Evolutionary conservation across 2,329 filamentous ascomycete species (phyloP).

Genomic region (Talaromyces albobiverticillius): DNA sequence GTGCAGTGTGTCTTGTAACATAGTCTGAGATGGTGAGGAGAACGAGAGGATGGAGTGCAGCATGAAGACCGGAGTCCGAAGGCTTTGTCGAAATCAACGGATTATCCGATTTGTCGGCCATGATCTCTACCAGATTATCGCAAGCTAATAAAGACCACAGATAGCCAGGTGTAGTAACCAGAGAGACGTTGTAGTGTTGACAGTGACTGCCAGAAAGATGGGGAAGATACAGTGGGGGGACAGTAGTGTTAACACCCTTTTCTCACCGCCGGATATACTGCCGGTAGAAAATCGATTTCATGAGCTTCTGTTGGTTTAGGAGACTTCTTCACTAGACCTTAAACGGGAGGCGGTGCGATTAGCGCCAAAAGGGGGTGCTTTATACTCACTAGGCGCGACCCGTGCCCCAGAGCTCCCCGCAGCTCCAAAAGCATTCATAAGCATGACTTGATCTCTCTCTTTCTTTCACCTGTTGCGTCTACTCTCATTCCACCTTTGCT

Average conservation of each 20-base stretch:
- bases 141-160: not conserved
- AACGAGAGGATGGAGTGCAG: constrained; percentile 87
- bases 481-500: not conserved
- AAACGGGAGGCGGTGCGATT: too few relatives aligned
- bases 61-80: constrained; percentile 71
- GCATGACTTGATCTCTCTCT: too few relatives aligned
- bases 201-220: not conserved
- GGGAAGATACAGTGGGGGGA: too few relatives aligned
- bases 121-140: constrained; percentile 24
- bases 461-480: not conserved
- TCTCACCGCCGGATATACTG: too few relatives aligned
- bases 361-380: too few relatives aligned
- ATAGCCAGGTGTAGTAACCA: not conserved
- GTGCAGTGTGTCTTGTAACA: constrained; percentile 83
- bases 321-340: too few relatives aligned
- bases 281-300: too few relatives aligned
- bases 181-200: constrained; percentile 4
- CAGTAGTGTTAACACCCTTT: not conserved
- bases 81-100: constrained; percentile 65
- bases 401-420: too few relatives aligned
- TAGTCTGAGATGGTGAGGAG: constrained; percentile 96
- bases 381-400: too few relatives aligned
- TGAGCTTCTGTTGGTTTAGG: too few relatives aligned
- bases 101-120: constrained; percentile 50
- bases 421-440: too few relatives aligned